Percentiles rank a stretch among this genome's conserved stretches.
Evolutionary conservation across 2,329 filamentous ascomycete genomes (phyloP).

Genomic region (Westerdykella aurantiaca): DNA sequence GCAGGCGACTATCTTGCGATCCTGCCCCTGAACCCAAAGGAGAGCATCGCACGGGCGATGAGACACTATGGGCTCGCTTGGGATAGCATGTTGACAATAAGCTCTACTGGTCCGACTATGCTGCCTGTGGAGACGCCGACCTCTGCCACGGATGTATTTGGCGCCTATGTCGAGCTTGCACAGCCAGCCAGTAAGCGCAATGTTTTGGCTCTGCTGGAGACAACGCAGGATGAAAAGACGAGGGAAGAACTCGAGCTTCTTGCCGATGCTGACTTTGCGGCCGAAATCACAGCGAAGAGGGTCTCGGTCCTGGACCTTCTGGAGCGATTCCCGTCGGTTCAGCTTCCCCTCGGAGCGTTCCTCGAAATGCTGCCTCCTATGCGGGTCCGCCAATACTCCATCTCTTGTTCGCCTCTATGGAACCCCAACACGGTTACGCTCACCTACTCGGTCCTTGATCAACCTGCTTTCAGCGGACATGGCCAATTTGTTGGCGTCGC

Average conservation of each 20-base stretch:
- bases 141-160: conserved; percentile 58
- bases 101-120: conserved; percentile 56
- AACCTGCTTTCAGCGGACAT: conserved; percentile 44
- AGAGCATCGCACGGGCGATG: conserved; percentile 59
- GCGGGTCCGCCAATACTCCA: conserved; percentile 73
- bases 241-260: conserved; percentile 49
- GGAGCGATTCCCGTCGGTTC: conserved; percentile 53
- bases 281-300: conserved; percentile 47
- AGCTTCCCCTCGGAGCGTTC: conserved; percentile 61
- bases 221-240: conserved; percentile 44
- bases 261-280: conserved; percentile 35
- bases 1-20: conserved; percentile 73
- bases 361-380: conserved; percentile 69
- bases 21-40: conserved; percentile 62
- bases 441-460: conserved; percentile 62
- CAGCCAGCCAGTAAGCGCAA: conserved; percentile 66
- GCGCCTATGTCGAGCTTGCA: conserved; percentile 66
- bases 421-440: conserved; percentile 55
- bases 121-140: conserved; percentile 58
- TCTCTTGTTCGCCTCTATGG: conserved; percentile 66
- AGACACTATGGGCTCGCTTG: conserved; percentile 60
- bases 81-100: conserved; percentile 61
- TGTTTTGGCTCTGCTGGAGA: conserved; percentile 46
- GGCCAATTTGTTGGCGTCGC: conserved; percentile 43
- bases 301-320: conserved; percentile 64